phyloP scores from a whole-genome alignment of 352 stramenopile genomes.

The Globisporangium heterothallicum region DNA sequence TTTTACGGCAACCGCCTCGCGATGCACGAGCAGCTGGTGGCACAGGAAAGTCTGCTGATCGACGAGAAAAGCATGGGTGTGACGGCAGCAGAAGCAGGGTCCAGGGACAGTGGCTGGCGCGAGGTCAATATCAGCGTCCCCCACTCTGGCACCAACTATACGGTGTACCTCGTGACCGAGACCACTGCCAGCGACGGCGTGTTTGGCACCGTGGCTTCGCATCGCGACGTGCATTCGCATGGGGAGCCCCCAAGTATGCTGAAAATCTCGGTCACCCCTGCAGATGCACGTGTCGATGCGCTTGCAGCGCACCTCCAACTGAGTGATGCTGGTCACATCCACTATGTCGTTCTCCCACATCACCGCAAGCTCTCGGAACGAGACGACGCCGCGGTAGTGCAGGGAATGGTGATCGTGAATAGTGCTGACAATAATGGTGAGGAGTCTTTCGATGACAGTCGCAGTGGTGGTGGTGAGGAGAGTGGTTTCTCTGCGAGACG shows the following conservation, averaged over 20 bases:
- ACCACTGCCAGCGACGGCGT: constrained; percentile 61
- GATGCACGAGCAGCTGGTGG: constrained; percentile 47
- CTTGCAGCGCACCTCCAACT: constrained; percentile 50
- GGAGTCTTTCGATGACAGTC: not conserved
- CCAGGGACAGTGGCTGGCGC: constrained; percentile 38
- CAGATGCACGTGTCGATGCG: constrained; percentile 61
- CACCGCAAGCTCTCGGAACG: constrained; percentile 18
- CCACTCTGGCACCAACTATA: constrained; percentile 51
- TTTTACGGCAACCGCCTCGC: constrained; percentile 64
- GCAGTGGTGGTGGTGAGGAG: too few relatives aligned
- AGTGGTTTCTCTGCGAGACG: too few relatives aligned
- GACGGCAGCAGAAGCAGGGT: not conserved
- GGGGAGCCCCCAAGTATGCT: constrained; percentile 28
- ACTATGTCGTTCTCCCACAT: constrained; percentile 54
- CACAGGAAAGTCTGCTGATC: constrained; percentile 30
- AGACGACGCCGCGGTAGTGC: constrained; percentile 9
- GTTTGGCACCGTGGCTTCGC: constrained; percentile 61
- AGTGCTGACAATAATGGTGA: not conserved
- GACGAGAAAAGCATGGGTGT: constrained; percentile 20
- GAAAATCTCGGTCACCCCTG: constrained; percentile 33
- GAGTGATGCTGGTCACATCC: constrained; percentile 43
- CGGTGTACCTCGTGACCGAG: constrained; percentile 68
- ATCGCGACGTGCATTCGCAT: constrained; percentile 51
- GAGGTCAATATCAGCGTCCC: constrained; percentile 58
- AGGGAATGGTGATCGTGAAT: constrained; percentile 13